Evolutionary conservation across 2,329 filamentous ascomycete genomes (phyloP), one percentile per base, ranked within the genome.

Genomic region (Pseudofabraea citricarpa): DNA sequence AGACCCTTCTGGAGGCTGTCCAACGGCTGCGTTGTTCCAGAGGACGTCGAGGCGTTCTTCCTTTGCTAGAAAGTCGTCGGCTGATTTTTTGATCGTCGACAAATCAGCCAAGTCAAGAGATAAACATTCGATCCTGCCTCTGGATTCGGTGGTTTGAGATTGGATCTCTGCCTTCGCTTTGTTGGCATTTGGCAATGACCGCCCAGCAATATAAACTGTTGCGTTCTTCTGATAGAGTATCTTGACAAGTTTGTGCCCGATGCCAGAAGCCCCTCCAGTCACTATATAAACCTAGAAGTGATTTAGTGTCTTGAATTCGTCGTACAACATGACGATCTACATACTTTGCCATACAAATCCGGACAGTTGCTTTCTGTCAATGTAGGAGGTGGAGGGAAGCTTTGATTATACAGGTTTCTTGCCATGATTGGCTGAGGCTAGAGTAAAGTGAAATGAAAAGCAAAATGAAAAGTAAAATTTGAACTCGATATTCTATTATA

Each of bases 41-140:
- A 59, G 41, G 6, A 56, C 52, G 19, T 59, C 55, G 1, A 59
- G 38, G 21, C 53, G 36, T 15, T 41, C 41, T 40, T 55, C 49
- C 23, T 48, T 41, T 5, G 32, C 19, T 19, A 56, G 27, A 36
- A 59, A 52, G 7, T 42, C 35, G 15, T 55, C 46, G 3, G 51
- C 53, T 6, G 56, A 47, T 13, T 48, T 38, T 36, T 55, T 58
- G 16, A 58, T 43, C 3, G 45, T 53, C 6, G 52, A 29, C 19
- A 59, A 44, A 40, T 58, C 54, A 3, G 40, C 37, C 4, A 59
- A 44, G 43, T 72, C 68, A 5, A 72, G 49, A 6, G 58, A 40
- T 12, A 71, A 50, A 45, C 66, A 68, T 22, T 57, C 55, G 5
- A 70, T 43, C 5, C 54, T 53, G 32, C 65, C 64, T n/a, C 57